Evolutionary conservation across 441 rosid species (phyloP).

Genomic region (Gossypium lobatum): DNA sequence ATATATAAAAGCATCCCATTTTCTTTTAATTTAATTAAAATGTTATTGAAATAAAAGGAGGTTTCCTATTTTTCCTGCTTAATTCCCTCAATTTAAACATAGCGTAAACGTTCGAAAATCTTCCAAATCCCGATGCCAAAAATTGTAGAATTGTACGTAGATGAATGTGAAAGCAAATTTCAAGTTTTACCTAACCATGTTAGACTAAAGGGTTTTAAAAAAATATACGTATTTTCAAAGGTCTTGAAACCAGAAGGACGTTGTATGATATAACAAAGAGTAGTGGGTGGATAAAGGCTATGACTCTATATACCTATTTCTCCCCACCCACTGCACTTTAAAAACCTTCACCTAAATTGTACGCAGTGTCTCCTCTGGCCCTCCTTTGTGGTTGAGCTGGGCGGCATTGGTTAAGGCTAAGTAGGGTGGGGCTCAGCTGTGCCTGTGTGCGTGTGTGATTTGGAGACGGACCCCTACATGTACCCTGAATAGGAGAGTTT

Average conservation of each 20-base stretch:
- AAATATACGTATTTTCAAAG: background rate
- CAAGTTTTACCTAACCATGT: too few species aligned
- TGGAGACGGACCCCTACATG: conserved; percentile 13
- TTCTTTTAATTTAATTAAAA: too few species aligned
- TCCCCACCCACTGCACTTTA: background rate
- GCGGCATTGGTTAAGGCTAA: background rate
- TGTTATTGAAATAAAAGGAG: too few species aligned
- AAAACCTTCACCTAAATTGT: conserved; percentile 6
- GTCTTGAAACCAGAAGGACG: background rate
- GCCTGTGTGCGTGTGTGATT: background rate
- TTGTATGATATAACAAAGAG: background rate
- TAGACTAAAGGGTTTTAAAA: background rate
- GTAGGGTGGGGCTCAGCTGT: conserved; percentile 7
- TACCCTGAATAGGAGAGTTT: background rate
- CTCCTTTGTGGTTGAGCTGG: conserved; percentile 5
- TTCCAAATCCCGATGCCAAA: background rate
- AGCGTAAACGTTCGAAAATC: too few species aligned
- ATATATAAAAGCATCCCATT: too few species aligned
- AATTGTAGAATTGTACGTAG: background rate
- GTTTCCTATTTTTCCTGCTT: too few species aligned
- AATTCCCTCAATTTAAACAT: too few species aligned
- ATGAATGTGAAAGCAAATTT: too few species aligned
- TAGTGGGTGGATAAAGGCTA: background rate
- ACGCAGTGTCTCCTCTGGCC: background rate
- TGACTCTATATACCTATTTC: background rate